Evolutionary conservation across 306 rosid genomes (phyloP).

Genomic region (Fragaria iinumae): DNA sequence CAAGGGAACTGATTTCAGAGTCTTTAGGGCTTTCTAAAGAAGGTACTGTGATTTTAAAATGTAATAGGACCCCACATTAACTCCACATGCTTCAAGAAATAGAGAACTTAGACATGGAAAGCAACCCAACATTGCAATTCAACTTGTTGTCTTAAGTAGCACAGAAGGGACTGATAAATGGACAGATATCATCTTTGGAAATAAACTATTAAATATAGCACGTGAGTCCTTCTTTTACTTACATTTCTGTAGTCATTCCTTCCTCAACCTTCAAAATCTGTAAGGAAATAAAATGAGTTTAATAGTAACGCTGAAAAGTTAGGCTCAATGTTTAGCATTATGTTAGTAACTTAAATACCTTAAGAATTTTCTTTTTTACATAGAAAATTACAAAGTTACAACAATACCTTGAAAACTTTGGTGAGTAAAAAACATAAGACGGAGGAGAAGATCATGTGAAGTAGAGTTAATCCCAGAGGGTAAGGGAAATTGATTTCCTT

Average conservation of each 20-base stretch:
- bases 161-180: not conserved
- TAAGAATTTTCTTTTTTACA: not conserved
- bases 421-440: conserved; percentile 78
- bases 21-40: not conserved
- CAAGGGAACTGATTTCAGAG: not conserved
- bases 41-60: not conserved
- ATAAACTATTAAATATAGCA: conserved; percentile 19
- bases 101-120: not conserved
- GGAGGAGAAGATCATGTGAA: conserved; percentile 97
- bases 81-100: not conserved
- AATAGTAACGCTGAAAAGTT: conserved; percentile 17
- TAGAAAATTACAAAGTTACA: not conserved
- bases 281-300: conserved; percentile 14
- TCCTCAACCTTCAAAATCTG: conserved; percentile 95
- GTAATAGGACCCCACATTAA: not conserved
- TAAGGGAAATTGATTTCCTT: conserved; percentile 96
- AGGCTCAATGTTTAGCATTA: conserved; percentile 13
- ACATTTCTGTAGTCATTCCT: conserved; percentile 96
- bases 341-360: not conserved
- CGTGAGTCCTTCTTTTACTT: conserved; percentile 37
- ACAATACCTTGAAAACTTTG: conserved; percentile 78
- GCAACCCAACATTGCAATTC: conserved; percentile 1
- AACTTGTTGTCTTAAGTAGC: not conserved
- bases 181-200: conserved; percentile 9
- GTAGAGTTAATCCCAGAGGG: conserved; percentile 94